Evolutionary conservation across 306 rosid genomes (phyloP).

Genomic region (Pyrus betulifolia): DNA sequence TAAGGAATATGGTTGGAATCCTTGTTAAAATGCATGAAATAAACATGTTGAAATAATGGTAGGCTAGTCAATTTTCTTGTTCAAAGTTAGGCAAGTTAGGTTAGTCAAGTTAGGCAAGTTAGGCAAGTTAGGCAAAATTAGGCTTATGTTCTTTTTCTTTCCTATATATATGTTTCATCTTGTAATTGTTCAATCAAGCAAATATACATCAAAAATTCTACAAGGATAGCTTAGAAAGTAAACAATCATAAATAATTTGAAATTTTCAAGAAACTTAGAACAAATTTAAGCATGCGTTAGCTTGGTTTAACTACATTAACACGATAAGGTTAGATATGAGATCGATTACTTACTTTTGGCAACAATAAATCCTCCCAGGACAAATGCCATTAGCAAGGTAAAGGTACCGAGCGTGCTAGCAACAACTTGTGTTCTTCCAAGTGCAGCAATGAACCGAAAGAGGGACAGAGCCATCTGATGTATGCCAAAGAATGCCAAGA

Average conservation of each 20-base stretch:
- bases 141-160: too few species aligned
- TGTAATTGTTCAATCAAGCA: too few species aligned
- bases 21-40: too few species aligned
- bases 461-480: constrained; percentile 78
- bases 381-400: constrained; percentile 51
- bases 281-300: neutral
- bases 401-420: constrained; percentile 60
- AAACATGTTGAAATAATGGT: too few species aligned
- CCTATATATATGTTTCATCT: too few species aligned
- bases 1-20: too few species aligned
- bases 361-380: constrained; percentile 89
- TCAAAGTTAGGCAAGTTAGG: too few species aligned
- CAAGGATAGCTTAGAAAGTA: neutral
- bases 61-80: too few species aligned
- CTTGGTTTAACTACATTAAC: neutral
- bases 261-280: neutral
- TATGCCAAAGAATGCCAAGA: constrained; percentile 65
- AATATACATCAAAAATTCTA: too few species aligned
- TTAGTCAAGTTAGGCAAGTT: too few species aligned
- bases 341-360: constrained; percentile 44
- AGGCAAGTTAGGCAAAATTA: too few species aligned
- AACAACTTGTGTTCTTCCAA: constrained; percentile 68
- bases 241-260: neutral
- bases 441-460: constrained; percentile 71
- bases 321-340: neutral